Conservation (phyloP, 2,329 filamentous ascomycete genomes). For the Tolypocladium endophyticum region DNA sequence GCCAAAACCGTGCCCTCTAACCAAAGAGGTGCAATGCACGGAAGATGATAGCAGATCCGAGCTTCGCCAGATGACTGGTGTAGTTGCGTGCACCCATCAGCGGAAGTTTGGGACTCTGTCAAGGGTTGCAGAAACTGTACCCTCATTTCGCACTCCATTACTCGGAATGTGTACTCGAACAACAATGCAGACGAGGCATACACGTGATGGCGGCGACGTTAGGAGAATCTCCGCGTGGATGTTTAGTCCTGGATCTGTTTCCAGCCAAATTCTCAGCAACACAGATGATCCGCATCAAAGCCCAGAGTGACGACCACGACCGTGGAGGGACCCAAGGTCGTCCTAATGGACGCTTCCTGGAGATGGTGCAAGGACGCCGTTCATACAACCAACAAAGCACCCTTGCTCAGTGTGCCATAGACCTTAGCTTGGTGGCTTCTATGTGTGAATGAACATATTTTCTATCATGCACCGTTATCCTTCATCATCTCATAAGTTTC, state of each 20-base stretch:
- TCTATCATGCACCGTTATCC: neutral
- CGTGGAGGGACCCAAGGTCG: neutral
- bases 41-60: too few relatives aligned
- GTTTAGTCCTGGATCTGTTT: neutral
- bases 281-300: neutral
- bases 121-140: too few relatives aligned
- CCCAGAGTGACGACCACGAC: neutral
- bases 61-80: too few relatives aligned
- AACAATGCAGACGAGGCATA: too few relatives aligned
- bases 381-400: neutral
- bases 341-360: neutral
- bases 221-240: neutral
- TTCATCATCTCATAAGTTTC: neutral
- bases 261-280: neutral
- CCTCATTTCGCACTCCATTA: too few relatives aligned
- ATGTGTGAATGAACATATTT: neutral
- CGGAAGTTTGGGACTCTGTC: too few relatives aligned
- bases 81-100: too few relatives aligned
- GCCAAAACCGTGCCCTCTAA: too few relatives aligned
- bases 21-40: too few relatives aligned
- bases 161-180: too few relatives aligned
- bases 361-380: neutral
- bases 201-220: too few relatives aligned
- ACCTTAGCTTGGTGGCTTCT: neutral
- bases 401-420: neutral